A percentile compares a stretch with the other conserved stretches of the same genome.
Conservation (phyloP, 2,329 filamentous ascomycete species). For the Colletotrichum sansevieriae region DNA sequence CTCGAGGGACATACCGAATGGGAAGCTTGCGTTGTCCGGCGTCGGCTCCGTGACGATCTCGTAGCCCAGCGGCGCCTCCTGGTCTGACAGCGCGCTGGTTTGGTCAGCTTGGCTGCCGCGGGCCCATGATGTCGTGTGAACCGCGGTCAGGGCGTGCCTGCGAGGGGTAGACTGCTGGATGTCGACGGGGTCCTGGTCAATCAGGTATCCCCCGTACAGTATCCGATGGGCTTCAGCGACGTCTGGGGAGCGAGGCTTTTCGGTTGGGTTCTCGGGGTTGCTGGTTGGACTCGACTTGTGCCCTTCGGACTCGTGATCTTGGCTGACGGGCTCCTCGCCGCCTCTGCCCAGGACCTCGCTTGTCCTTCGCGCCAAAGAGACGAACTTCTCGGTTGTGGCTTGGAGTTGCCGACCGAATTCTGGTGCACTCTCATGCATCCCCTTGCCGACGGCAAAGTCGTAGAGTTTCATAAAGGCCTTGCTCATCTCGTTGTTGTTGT, state of each 20-base stretch:
- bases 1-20: constrained; percentile 52
- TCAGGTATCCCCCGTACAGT: constrained; percentile 47
- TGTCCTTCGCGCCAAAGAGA: constrained; percentile 64
- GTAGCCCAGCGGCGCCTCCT: constrained; percentile 47
- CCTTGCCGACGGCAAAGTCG: constrained; percentile 69
- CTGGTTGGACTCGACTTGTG: constrained; percentile 21
- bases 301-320: constrained; percentile 21
- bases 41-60: constrained; percentile 66
- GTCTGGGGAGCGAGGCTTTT: constrained; percentile 41
- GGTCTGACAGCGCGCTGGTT: background rate
- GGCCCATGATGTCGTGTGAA: constrained; percentile 26
- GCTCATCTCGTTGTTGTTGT: constrained; percentile 80
- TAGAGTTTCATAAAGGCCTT: constrained; percentile 77
- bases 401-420: constrained; percentile 70
- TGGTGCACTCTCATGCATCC: constrained; percentile 69
- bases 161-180: background rate
- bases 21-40: constrained; percentile 67
- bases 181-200: constrained; percentile 42
- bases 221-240: constrained; percentile 9
- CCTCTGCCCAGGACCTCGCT: constrained; percentile 54
- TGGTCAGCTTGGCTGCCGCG: background rate
- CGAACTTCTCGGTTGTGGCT: constrained; percentile 69
- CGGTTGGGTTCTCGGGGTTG: constrained; percentile 3
- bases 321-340: constrained; percentile 45
- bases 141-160: constrained; percentile 14